Percentiles rank a stretch among this genome's conserved stretches.
Evolutionary conservation across 1,284 basidiomycete species (phyloP).

Genomic region (Puccinia novopanici): DNA sequence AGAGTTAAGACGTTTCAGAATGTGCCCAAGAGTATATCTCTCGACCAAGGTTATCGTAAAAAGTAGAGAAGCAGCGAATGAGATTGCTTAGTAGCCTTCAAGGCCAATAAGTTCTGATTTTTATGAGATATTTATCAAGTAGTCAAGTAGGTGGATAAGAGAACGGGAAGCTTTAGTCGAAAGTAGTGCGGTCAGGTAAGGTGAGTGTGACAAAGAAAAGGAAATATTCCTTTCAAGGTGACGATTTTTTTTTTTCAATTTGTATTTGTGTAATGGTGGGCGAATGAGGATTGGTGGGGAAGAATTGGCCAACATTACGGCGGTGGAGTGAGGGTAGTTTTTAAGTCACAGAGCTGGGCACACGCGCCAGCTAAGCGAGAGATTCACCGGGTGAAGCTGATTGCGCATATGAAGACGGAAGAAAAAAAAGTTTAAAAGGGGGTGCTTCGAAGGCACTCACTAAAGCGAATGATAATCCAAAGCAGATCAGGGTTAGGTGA

Average conservation of each 20-base stretch:
- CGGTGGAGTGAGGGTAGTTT: neutral
- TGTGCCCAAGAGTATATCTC: neutral
- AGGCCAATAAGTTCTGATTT: neutral
- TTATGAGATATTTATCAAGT: neutral
- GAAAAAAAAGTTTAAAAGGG: neutral
- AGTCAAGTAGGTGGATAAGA: neutral
- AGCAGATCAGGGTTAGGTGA: conserved; percentile 5
- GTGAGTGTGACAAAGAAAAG: neutral
- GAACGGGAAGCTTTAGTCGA: neutral
- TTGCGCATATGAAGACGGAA: neutral
- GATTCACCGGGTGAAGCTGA: neutral
- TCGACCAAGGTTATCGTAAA: neutral
- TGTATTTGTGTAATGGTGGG: neutral
- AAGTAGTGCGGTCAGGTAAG: neutral
- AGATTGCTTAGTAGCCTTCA: neutral
- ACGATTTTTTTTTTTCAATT: neutral
- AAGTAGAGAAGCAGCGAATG: neutral
- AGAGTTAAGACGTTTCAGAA: too few relatives aligned
- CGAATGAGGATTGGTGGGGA: neutral
- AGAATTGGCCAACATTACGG: too few relatives aligned
- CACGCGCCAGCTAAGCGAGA: neutral
- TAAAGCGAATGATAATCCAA: conserved; percentile 15
- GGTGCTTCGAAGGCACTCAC: neutral
- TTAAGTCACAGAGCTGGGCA: neutral
- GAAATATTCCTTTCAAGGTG: neutral